phyloP scores from a whole-genome alignment of 805 yeast species.

The Candida coquimbonensis region DNA sequence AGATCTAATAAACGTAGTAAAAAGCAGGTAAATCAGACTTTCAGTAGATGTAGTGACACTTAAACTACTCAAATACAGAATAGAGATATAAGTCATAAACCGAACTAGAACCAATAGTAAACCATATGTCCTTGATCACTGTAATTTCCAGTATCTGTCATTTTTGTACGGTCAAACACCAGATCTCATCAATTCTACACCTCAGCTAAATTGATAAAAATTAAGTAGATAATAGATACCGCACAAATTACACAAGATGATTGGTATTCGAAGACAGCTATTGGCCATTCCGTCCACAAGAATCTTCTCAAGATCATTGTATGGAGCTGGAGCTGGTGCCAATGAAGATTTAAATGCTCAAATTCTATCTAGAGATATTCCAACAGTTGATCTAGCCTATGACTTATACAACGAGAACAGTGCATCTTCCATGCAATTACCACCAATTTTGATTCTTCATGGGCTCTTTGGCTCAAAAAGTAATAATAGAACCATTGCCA shows the following conservation, averaged over 20 bases:
- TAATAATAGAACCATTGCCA: slow-evolving; percentile 80
- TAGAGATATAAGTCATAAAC: no score
- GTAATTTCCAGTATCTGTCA: no score
- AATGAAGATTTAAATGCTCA: slow-evolving; percentile 20
- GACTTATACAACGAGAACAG: slow-evolving; percentile 37
- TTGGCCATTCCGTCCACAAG: background rate
- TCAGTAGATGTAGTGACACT: no score
- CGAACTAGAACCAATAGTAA: no score
- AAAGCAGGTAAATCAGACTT: no score
- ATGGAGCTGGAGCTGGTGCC: background rate
- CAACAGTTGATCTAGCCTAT: slow-evolving; percentile 47
- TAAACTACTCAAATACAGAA: no score
- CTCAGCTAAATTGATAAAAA: no score
- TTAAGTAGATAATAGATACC: no score
- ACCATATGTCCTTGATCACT: no score
- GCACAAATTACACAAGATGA: background rate
- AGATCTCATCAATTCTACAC: no score
- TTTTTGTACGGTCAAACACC: no score
- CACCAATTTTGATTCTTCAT: slow-evolving; percentile 76
- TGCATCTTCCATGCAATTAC: slow-evolving; percentile 19
- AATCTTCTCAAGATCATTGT: background rate
- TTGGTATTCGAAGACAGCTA: background rate
- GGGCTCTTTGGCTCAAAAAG: slow-evolving; percentile 82
- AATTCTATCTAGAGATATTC: slow-evolving; percentile 30
- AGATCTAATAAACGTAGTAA: no score